Base-by-base conservation (phyloP, 1,284 basidiomycete genomes). In the Rhodotorula sp. region DNA sequence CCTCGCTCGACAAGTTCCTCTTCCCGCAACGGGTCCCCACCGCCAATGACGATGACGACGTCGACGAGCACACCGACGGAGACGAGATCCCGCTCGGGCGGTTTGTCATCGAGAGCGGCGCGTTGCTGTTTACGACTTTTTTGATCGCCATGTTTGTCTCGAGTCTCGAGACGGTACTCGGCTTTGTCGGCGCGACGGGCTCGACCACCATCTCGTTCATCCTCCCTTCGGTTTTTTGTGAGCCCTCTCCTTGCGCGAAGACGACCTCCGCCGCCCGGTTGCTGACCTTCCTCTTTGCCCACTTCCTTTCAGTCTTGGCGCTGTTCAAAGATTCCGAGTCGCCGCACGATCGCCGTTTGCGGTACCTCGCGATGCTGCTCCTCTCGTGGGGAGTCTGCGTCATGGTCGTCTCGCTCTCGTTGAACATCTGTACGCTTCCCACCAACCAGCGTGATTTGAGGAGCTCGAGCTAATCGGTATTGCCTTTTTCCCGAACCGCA, bases 181-280 rank as follows among this genome's bases (percentile, higher is more conserved):
- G 94, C 7, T 97, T 99, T 80, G 97, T 99, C 39, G 97, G 97
- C 12, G 91, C 93, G 16, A 97, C 96, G 0, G 97, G 97, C 23
- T 95, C 92, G 26, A 98, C 96, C 21, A 97, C 85, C 49, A 95
- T 99, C 76, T 95, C 92, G 15, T 99, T 99, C 82, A 98, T 99
- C 79, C 86, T 99, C 7, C 96, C 97, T 0, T 93, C 94, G 4
- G 77, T 64, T 80, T 92, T 70, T 88, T 92, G 70, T 72, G 29
- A 18, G 70, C 64, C 31, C 21, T 23, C n/a, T 7, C 26, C 47
- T 21, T 3, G 48, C 46, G 34, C 34, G 34, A 39, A 31, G 15
- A 21, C n/a, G 48, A 18, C 8, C 47, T n/a, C 59, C 23, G 31
- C 58, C 26, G 34, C 57, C 47, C 20, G 8, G 5, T 6, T 26